Evolutionary conservation across 1,284 basidiomycete species (phyloP).

Genomic region (Apiotrichum siamense): DNA sequence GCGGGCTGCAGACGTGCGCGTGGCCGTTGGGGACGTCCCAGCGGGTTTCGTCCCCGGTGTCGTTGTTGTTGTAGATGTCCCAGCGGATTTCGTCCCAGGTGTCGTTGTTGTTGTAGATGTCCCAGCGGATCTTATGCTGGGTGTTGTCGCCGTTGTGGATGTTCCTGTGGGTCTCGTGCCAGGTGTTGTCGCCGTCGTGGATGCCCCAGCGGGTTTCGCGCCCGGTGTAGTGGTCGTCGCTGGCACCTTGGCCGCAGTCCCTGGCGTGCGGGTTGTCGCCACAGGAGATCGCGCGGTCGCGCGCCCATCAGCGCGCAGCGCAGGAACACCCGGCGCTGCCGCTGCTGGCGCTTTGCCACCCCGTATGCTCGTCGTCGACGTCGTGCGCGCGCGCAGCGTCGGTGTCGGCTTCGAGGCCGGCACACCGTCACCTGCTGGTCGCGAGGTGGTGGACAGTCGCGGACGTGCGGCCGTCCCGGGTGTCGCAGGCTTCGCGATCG

Average conservation of each 20-base stretch:
- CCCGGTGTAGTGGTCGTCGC: too few species aligned
- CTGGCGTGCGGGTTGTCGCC: too few species aligned
- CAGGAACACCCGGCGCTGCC: background rate
- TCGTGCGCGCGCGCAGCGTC: constrained; percentile 6
- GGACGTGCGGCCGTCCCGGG: background rate
- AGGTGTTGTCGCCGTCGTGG: too few species aligned
- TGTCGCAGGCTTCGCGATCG: too few species aligned
- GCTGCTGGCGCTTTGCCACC: background rate
- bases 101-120: background rate
- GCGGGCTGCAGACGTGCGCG: too few species aligned
- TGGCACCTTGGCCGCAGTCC: too few species aligned
- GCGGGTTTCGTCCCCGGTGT: constrained; percentile 6
- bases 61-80: background rate
- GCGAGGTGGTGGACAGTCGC: background rate
- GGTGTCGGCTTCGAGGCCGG: background rate
- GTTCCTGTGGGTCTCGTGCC: too few species aligned
- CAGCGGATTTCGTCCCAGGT: too few species aligned
- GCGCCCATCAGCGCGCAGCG: background rate
- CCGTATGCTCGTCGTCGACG: constrained; percentile 7
- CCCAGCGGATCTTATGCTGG: too few species aligned
- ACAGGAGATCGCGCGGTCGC: background rate
- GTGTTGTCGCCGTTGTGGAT: too few species aligned
- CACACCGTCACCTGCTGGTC: background rate
- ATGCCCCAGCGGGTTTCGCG: too few species aligned
- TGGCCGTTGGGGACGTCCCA: too few species aligned